Conservation (phyloP, 805 yeast genomes). For the Yarrowia alimentaria region DNA sequence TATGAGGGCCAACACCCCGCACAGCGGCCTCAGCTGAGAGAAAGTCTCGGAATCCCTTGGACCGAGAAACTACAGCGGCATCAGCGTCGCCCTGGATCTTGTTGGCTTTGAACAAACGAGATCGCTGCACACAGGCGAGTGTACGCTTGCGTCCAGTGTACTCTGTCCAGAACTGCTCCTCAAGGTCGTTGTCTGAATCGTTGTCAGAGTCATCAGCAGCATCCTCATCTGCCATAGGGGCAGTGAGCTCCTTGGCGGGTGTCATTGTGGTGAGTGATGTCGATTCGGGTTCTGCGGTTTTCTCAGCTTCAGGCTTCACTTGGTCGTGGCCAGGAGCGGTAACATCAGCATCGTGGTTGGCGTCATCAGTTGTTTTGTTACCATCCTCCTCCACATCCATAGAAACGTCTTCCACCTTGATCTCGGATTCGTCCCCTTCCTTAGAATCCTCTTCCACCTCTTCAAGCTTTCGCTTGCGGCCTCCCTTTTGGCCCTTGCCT, state of each 20-base stretch:
- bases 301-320: conserved; percentile 1
- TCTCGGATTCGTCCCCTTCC: conserved; percentile 10
- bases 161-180: conserved; percentile 79
- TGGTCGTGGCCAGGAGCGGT: neutral
- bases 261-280: neutral
- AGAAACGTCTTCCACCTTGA: conserved; percentile 7
- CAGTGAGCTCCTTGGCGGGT: neutral
- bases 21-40: conserved; percentile 29
- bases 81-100: conserved; percentile 63
- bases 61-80: conserved; percentile 43
- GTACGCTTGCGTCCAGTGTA: conserved; percentile 77
- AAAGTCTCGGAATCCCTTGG: conserved; percentile 22
- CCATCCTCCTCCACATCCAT: conserved; percentile 1
- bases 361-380: neutral
- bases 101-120: conserved; percentile 60
- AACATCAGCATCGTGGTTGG: neutral
- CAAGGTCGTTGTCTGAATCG: conserved; percentile 53
- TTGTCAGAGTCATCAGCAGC: conserved; percentile 33
- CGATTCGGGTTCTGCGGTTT: neutral
- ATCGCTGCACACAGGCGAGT: conserved; percentile 65
- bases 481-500: conserved; percentile 36
- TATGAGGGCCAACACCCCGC: conserved; percentile 16
- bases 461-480: conserved; percentile 35
- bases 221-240: neutral
- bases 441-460: conserved; percentile 30